These are phyloP conservation scores for Geosmithia morbida DNA, from an alignment of 2,329 filamentous ascomycete species.

Conservation along the genomic window DNA sequence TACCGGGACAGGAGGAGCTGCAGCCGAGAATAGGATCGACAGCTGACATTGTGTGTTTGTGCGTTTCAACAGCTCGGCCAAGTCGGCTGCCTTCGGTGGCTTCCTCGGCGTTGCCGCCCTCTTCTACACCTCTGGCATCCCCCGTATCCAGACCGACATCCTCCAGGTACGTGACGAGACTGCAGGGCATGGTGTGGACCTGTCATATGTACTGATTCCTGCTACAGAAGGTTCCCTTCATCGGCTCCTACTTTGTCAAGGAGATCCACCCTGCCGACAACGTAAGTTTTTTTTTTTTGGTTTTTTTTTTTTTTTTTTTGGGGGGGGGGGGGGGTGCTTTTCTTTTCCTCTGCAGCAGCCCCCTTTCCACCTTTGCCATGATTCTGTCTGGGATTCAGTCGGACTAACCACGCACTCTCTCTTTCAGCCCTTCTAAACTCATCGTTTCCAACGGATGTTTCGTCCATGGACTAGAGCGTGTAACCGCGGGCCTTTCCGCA, in stretches of 20 bases:
- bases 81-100: slow-evolving; percentile 38
- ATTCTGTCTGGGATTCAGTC: neutral
- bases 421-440: slow-evolving; percentile 25
- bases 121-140: slow-evolving; percentile 48
- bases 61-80: slow-evolving; percentile 30
- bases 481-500: slow-evolving; percentile 4
- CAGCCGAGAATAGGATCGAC: neutral
- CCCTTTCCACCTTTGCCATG: neutral
- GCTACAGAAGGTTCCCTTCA: slow-evolving; percentile 37
- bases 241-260: slow-evolving; percentile 35
- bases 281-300: slow-evolving; percentile 25
- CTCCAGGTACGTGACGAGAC: slow-evolving; percentile 29
- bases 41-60: slow-evolving; percentile 5
- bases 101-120: slow-evolving; percentile 42
- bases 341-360: no score
- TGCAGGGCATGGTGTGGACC: no score
- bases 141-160: slow-evolving; percentile 43
- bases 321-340: no score
- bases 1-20: no score
- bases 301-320: neutral
- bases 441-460: neutral
- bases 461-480: neutral
- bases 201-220: neutral
- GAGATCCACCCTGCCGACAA: slow-evolving; percentile 46
- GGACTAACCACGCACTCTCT: no score